A percentile compares a stretch with the other conserved stretches of the same genome.
phyloP scores from a whole-genome alignment of 768 basidiomycete genomes.

The Russula griseocarnosa region DNA sequence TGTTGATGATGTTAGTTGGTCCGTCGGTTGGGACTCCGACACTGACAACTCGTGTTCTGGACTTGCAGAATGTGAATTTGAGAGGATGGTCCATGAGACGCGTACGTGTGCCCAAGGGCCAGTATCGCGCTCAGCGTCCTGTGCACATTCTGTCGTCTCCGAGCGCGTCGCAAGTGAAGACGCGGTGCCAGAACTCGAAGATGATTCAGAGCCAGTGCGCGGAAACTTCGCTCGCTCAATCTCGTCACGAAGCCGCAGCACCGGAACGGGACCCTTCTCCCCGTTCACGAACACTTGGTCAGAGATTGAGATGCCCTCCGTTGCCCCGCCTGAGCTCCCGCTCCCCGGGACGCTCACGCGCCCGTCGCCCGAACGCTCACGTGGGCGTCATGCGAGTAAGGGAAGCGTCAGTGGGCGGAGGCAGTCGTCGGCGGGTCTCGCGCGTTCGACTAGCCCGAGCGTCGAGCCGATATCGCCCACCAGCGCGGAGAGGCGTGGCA shows the following conservation, averaged over 20 bases:
- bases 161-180: slow-evolving; percentile 16
- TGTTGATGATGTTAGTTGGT: slow-evolving; percentile 80
- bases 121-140: slow-evolving; percentile 21
- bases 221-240: slow-evolving; percentile 11
- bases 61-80: slow-evolving; percentile 33
- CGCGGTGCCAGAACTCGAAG: slow-evolving; percentile 26
- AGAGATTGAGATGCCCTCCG: slow-evolving; percentile 22
- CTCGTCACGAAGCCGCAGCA: slow-evolving; percentile 23
- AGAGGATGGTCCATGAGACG: slow-evolving; percentile 40
- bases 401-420: slow-evolving; percentile 35
- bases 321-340: slow-evolving; percentile 16
- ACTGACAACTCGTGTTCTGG: slow-evolving; percentile 37
- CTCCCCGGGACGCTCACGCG: slow-evolving; percentile 11
- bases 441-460: slow-evolving; percentile 49
- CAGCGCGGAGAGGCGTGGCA: slow-evolving; percentile 26
- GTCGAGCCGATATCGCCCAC: slow-evolving; percentile 45
- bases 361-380: slow-evolving; percentile 26
- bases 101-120: slow-evolving; percentile 30
- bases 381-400: slow-evolving; percentile 10
- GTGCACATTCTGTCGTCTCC: slow-evolving; percentile 4
- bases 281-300: slow-evolving; percentile 24
- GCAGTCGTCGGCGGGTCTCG: slow-evolving; percentile 32
- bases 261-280: slow-evolving; percentile 19
- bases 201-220: slow-evolving; percentile 17
- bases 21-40: slow-evolving; percentile 63